These are phyloP conservation scores for Phlebiopsis gigantea DNA, from an alignment of 768 basidiomycete genomes.

Conservation along the genomic window DNA sequence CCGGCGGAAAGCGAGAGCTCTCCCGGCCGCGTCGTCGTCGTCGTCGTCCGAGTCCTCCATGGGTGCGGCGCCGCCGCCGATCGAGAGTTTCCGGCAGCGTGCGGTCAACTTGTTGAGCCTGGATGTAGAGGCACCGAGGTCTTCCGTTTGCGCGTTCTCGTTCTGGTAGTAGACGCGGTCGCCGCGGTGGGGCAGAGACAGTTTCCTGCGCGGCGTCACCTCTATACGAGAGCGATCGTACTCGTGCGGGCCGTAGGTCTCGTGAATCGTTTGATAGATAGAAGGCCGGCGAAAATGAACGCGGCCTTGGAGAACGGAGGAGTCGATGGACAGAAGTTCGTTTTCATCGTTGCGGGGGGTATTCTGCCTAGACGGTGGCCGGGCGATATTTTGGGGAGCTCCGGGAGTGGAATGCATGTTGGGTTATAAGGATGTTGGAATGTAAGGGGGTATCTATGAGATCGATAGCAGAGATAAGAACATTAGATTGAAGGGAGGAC, in stretches of 20 bases:
- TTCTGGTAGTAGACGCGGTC: background rate
- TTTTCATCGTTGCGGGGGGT: background rate
- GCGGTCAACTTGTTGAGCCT: background rate
- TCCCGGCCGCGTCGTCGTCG: background rate
- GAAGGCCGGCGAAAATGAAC: background rate
- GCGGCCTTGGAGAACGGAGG: background rate
- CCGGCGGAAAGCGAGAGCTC: background rate
- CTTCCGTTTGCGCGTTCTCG: background rate
- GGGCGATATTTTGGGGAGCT: too few species aligned
- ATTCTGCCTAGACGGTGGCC: too few species aligned
- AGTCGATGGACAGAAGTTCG: background rate
- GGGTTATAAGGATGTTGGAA: background rate
- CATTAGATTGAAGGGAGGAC: background rate
- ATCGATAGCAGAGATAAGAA: background rate
- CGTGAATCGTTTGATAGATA: background rate
- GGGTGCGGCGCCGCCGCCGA: background rate
- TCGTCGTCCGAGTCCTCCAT: background rate
- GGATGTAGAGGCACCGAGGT: background rate
- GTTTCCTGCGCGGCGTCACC: background rate
- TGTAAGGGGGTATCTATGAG: background rate
- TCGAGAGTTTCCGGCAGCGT: background rate
- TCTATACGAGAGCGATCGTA: background rate
- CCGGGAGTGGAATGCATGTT: background rate
- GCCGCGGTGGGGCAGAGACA: background rate
- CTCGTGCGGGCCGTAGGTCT: constrained; percentile 1